Base-by-base conservation (phyloP, 2,329 filamentous ascomycete genomes). In the Sclerotinia minor region DNA sequence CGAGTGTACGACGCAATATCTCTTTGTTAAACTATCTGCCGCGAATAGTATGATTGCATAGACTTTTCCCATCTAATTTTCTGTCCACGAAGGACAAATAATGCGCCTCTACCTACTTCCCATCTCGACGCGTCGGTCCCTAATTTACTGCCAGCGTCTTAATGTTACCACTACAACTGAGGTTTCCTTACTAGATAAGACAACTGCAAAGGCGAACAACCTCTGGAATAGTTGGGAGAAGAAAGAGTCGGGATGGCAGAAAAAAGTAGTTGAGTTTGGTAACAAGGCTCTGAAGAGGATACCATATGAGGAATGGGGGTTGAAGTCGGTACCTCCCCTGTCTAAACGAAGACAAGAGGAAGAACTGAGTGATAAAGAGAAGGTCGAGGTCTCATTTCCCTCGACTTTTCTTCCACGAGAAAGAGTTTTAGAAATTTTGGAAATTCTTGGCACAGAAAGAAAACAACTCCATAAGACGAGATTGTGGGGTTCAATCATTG, bases 101-200 rank as follows among this genome's bases (percentile, higher is more conserved):
- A 98, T 99, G 95, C 92, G 93, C 78, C 85, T 99, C 79, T 97
- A 93, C 81, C 88, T 99, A 72, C 86, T 99, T 68, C 95, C 95
- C 71, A 90, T 99, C 75, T 96, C 94, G 69, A 96, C 93, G 72
- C 88, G 91, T 76, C 90, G 94, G 76, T 94, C 92, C 64, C 87
- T 99, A 71, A 88, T 99, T 75, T 98, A 97, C 83, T 96, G 92
- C 80, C 91, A 97, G 77, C 89, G 90, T 72, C 81, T 91, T 71
- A 84, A 87, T 75, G 80, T 83, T 64, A 81, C 86, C 59, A 79
- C 84, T 49, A 78, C 84, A 11, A 80, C 83, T 50, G 80, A 84
- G 65, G 79, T 83, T 76, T 83, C 84, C 26, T 80, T 86, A 73
- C 77, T 89, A 69, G 93, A 97, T 78, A 88, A 87, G 76, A 81